Evolutionary conservation across 2,329 filamentous ascomycete genomes (phyloP), one percentile per base, ranked within the genome.

Genomic region (Fusarium duplospermum): DNA sequence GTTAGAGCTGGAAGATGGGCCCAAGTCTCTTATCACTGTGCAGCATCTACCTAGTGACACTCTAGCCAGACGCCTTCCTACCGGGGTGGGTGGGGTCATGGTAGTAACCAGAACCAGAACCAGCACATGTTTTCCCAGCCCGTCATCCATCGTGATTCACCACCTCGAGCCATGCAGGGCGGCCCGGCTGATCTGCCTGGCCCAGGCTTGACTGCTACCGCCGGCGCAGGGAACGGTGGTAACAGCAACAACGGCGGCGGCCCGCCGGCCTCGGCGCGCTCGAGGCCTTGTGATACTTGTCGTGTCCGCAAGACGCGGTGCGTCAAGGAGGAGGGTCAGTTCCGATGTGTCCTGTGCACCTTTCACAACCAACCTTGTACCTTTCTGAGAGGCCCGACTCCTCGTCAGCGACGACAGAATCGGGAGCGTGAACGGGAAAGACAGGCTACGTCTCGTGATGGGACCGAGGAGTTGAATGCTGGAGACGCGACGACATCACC

Each of bases 311-410:
- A 93, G 83, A 89, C 88, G 73, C 89, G 90, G 76, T 93, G 91
- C 79, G 90, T 92, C 58, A 88, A 90, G 76, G 87, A 91, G 78
- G 88, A 91, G 62, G 87, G 86, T 65, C 86, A 87, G 74, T 84
- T 86, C 50, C 86, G 88, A 73, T 93, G 91, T 79, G 89, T 92
- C 58, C 83, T 92, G 67, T 93, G 91, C 81, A 87, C 89, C 71
- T 92, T 92, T 80, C 90, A 92, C 82, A 89, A 89, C 79, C 89
- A 92, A 78, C 88, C 90, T 71, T 92, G 91, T 81, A 92, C 91
- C 27, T 93, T 91, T 79, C 84, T 91, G 60, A 80, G 81, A n/a
- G 81, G 81, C 0, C 81, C 81, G 20, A 80, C 81, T 18, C 80
- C 80, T 33, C 79, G 81, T 38, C 76, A 80, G 56, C 79, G 80